phyloP scores from a whole-genome alignment of 306 rosid genomes.

The Vicia villosa region DNA sequence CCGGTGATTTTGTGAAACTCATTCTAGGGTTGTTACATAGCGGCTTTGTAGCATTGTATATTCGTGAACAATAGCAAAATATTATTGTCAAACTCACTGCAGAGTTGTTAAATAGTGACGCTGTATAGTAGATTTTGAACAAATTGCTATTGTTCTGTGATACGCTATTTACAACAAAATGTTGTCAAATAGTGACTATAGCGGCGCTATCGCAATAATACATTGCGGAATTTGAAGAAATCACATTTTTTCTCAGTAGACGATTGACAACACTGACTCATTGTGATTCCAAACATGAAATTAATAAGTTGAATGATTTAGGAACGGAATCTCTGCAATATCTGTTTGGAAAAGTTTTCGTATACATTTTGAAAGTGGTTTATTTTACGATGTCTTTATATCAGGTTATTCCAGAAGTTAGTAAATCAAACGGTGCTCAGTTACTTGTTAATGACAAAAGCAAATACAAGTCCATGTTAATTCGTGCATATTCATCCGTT shows the following conservation, averaged over 20 bases:
- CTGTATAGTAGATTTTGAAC: neutral
- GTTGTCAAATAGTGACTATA: neutral
- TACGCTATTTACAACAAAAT: neutral
- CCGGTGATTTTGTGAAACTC: neutral
- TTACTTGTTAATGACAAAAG: conserved; percentile 82
- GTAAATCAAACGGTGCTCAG: conserved; percentile 65
- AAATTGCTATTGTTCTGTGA: neutral
- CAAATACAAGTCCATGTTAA: conserved; percentile 88
- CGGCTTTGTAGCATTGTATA: neutral
- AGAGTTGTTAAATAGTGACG: neutral
- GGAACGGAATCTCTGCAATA: neutral
- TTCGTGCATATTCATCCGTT: conserved; percentile 80
- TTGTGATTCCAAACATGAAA: too few relatives aligned
- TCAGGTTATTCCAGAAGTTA: conserved; percentile 66
- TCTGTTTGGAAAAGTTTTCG: conserved; percentile 14
- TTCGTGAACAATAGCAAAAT: too few relatives aligned
- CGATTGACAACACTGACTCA: neutral
- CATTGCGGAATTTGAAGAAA: neutral
- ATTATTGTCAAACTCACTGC: neutral
- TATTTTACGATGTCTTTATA: conserved; percentile 30
- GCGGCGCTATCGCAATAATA: neutral
- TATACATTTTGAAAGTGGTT: conserved; percentile 27
- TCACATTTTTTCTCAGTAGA: neutral
- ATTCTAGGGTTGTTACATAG: neutral
- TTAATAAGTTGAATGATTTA: conserved; percentile 12